A percentile compares a stretch with the other conserved stretches of the same genome.
phyloP scores from a whole-genome alignment of 2,329 filamentous ascomycete genomes.

The Cyphellophora europaea region DNA sequence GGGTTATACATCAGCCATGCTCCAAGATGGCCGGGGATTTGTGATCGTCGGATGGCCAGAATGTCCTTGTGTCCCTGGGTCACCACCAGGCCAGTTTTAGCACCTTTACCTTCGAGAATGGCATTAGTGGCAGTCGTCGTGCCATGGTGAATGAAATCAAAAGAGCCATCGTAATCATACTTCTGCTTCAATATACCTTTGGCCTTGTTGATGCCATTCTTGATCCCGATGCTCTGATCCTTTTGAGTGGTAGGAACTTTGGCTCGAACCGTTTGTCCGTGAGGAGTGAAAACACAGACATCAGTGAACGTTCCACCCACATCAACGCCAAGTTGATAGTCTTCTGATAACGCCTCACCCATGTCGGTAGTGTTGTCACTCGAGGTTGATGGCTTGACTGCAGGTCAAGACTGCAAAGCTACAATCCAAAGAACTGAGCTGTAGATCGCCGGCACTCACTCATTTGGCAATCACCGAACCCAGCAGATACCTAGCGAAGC shows the following conservation, averaged over 20 bases:
- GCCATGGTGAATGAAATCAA: background rate
- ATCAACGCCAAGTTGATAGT: constrained; percentile 1
- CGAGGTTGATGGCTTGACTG: too few relatives aligned
- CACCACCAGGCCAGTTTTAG: constrained; percentile 37
- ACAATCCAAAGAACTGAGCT: too few relatives aligned
- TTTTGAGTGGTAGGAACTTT: constrained; percentile 1
- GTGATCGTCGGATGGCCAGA: constrained; percentile 35
- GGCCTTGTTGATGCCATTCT: constrained; percentile 1
- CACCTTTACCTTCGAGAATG: constrained; percentile 41
- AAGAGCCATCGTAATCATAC: background rate
- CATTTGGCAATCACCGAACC: too few relatives aligned
- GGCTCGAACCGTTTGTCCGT: background rate
- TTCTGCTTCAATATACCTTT: background rate
- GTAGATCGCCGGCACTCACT: too few relatives aligned
- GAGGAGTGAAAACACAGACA: background rate
- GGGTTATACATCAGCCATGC: constrained; percentile 41
- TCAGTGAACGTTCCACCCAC: constrained; percentile 3
- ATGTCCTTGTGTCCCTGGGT: constrained; percentile 43
- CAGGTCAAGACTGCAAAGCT: too few relatives aligned
- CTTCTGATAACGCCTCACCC: background rate
- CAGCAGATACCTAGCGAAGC: too few relatives aligned
- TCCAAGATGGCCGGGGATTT: constrained; percentile 42
- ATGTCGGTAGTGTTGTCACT: too few relatives aligned
- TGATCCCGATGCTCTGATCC: constrained; percentile 1
- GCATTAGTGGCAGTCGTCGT: constrained; percentile 33